Evolutionary conservation across 2,329 filamentous ascomycete species (phyloP).

Genomic region (Alternaria arborescens): DNA sequence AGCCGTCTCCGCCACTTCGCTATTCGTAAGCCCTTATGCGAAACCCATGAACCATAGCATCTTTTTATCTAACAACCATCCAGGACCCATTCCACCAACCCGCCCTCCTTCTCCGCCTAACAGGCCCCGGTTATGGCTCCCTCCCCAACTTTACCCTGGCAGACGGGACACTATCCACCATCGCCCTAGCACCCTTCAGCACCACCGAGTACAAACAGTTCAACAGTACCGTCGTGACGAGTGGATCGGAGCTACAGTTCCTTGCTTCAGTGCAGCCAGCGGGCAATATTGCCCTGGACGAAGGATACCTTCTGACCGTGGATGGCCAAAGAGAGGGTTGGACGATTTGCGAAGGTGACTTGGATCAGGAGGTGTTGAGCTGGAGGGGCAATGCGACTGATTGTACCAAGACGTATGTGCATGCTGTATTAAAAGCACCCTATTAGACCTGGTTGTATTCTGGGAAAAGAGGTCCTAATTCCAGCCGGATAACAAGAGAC

Average conservation of each 20-base stretch:
- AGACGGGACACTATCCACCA: conserved; percentile 44
- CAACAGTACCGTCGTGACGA: conserved; percentile 42
- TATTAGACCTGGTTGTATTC: conserved; percentile 37
- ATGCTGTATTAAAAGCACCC: conserved; percentile 50
- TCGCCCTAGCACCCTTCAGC: conserved; percentile 38
- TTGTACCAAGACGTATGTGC: conserved; percentile 51
- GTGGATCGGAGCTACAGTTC: conserved; percentile 45
- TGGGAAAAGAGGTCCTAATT: not conserved
- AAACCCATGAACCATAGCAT: not conserved
- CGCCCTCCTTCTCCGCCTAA: conserved; percentile 50
- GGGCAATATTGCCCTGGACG: conserved; percentile 47
- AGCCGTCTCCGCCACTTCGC: conserved; percentile 49
- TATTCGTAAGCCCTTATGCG: conserved; percentile 40
- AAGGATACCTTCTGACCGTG: conserved; percentile 51
- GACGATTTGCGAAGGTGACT: conserved; percentile 49
- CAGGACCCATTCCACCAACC: conserved; percentile 47
- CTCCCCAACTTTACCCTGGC: conserved; percentile 52
- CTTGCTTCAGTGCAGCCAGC: conserved; percentile 36
- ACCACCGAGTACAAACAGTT: conserved; percentile 35
- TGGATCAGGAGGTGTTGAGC: conserved; percentile 45
- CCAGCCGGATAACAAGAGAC: not conserved
- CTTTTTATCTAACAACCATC: not conserved
- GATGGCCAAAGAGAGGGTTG: conserved; percentile 49
- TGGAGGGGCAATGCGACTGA: conserved; percentile 49
- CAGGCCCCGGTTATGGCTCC: conserved; percentile 49